Evolutionary conservation across 78 protist species (phyloP).

Genomic region (Planoprotostelium fungivorum): DNA sequence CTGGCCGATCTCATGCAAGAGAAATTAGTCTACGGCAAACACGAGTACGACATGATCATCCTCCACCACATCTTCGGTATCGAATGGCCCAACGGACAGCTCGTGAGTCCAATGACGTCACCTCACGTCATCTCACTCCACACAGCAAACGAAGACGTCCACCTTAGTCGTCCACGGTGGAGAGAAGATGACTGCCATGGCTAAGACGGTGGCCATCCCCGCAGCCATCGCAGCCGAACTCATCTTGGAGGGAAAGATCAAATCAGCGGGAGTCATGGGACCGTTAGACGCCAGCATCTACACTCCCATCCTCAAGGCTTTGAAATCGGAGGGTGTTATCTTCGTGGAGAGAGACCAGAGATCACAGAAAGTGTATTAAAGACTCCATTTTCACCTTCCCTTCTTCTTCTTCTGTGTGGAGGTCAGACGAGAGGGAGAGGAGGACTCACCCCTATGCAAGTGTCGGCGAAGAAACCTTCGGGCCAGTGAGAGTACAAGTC

Average conservation of each 20-base stretch:
- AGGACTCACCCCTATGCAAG: neutral
- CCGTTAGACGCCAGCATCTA: slow-evolving; percentile 30
- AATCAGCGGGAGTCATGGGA: slow-evolving; percentile 40
- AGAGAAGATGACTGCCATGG: slow-evolving; percentile 53
- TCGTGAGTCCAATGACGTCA: neutral
- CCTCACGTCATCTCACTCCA: neutral
- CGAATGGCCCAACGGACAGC: slow-evolving; percentile 45
- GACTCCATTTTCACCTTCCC: too few relatives aligned
- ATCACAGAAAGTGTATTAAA: neutral
- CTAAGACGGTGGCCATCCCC: slow-evolving; percentile 79
- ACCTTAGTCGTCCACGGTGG: slow-evolving; percentile 50
- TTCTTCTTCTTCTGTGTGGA: too few relatives aligned
- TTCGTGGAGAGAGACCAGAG: slow-evolving; percentile 7
- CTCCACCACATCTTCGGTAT: slow-evolving; percentile 54
- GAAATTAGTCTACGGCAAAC: slow-evolving; percentile 27
- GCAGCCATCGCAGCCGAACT: slow-evolving; percentile 71
- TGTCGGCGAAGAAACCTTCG: neutral
- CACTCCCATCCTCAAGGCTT: slow-evolving; percentile 49
- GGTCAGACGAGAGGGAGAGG: too few relatives aligned
- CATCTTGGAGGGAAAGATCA: slow-evolving; percentile 34
- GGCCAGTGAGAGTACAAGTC: neutral
- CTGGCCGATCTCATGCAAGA: neutral
- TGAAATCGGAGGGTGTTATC: slow-evolving; percentile 46
- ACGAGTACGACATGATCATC: slow-evolving; percentile 52
- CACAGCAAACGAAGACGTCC: slow-evolving; percentile 37